A percentile compares a stretch with the other conserved stretches of the same genome.
Conservation (phyloP, 1,284 basidiomycete species). For the Phlebopus sp. region DNA sequence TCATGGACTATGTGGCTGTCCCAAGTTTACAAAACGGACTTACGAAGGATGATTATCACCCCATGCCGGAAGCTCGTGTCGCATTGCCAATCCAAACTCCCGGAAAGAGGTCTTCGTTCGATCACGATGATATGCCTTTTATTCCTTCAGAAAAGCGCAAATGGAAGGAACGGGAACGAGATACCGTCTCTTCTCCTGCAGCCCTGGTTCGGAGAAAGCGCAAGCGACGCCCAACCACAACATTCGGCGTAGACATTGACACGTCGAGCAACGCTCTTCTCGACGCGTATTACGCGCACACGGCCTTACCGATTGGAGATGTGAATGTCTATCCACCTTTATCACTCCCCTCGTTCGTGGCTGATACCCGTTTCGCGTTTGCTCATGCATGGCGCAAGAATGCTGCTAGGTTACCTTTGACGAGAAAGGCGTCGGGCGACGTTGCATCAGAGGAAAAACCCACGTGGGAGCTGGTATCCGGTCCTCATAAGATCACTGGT, state of each 20-base stretch:
- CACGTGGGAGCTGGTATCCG: slow-evolving; percentile 17
- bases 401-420: slow-evolving; percentile 12
- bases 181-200: slow-evolving; percentile 1
- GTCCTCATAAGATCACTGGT: background rate
- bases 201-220: background rate
- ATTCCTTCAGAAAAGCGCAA: slow-evolving; percentile 11
- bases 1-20: slow-evolving; percentile 18
- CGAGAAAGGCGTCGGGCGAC: slow-evolving; percentile 9
- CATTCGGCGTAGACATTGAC: slow-evolving; percentile 1
- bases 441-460: slow-evolving; percentile 12
- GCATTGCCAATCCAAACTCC: background rate
- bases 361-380: slow-evolving; percentile 27
- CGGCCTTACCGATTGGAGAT: slow-evolving; percentile 16
- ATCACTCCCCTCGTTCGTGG: slow-evolving; percentile 11
- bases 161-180: slow-evolving; percentile 22
- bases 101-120: background rate
- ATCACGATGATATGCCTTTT: background rate
- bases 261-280: background rate
- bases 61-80: slow-evolving; percentile 1
- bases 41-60: slow-evolving; percentile 20
- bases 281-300: slow-evolving; percentile 13
- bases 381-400: slow-evolving; percentile 19
- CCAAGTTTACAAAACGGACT: slow-evolving; percentile 23
- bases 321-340: slow-evolving; percentile 19
- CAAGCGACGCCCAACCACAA: background rate